Evolutionary conservation across 2,329 filamentous ascomycete species (phyloP), one percentile per base, ranked within the genome.

Genomic region (Aspergillus luchuensis): DNA sequence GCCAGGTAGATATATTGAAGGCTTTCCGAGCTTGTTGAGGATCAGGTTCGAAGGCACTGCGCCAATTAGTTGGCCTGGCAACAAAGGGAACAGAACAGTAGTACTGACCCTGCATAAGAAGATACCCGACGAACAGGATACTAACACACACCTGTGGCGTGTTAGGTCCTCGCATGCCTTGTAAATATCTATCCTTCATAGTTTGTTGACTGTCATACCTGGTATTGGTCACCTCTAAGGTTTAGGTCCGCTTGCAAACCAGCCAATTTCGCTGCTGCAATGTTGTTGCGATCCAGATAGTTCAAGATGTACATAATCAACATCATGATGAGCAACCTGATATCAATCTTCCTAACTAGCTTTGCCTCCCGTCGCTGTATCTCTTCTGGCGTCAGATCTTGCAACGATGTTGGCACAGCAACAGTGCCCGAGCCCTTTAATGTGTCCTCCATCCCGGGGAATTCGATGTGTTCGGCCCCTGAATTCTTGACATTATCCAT

Each of bases 81-180:
- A 21, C 17, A 45, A 17, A 21, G 5, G 11, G 10, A 45, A 19
- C n/a, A 45, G 8, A 23, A 45, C 11, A n/a, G 5, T 4, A 13
- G 21, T 7, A 23, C 50, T 11, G 4, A 52, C 50, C 50, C 58
- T 82, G 80, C 6, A 78, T 74, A 55, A 81, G 67, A 30, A 81
- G 76, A 62, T 80, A 81, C 3, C 79, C 79, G 3, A 82, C 76
- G 48, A 81, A 81, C 23, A 71, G 63, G 77, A 82, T 57, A 75
- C 71, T 47, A 72, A 81, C 36, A 78, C 81, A 11, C 70, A 80
- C 30, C 72, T 80, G 82, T 33, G 76, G 61, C 0, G 66, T 73
- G 47, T 76, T 71, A 5, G 8, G 39, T 23, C 2, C n/a, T 36
- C 33, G 33, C 11, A 36, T 36, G 11, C 0, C 10, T 13, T 36